Evolutionary conservation across 257 asterid genomes (phyloP).

Genomic region (Euphrasia confusa): DNA sequence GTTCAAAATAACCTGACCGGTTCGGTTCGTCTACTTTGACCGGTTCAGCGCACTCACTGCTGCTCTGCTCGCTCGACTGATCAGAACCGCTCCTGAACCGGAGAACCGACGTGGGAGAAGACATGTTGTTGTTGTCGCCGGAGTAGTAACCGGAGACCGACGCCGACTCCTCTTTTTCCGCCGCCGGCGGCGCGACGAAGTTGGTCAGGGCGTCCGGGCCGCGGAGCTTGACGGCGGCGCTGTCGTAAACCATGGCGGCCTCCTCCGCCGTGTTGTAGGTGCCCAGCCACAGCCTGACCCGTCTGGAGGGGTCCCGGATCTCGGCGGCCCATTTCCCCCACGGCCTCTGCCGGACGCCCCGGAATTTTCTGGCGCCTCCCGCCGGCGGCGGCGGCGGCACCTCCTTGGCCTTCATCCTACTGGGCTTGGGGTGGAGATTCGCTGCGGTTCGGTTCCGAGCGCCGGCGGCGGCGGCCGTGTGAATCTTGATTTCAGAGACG

Average conservation of each 20-base stretch:
- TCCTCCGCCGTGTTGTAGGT: constrained; percentile 71
- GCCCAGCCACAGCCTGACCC: constrained; percentile 57
- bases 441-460: too few relatives aligned
- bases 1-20: background rate
- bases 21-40: background rate
- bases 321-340: constrained; percentile 85
- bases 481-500: constrained; percentile 55
- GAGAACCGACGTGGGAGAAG: constrained; percentile 58
- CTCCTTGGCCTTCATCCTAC: constrained; percentile 33
- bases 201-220: constrained; percentile 64
- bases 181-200: constrained; percentile 26
- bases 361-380: constrained; percentile 36
- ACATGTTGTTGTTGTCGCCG: constrained; percentile 31
- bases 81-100: constrained; percentile 29
- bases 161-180: constrained; percentile 14
- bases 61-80: constrained; percentile 18
- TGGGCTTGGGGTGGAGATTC: constrained; percentile 33
- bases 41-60: constrained; percentile 13
- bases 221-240: constrained; percentile 58
- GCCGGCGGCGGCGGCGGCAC: background rate
- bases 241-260: constrained; percentile 71
- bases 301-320: constrained; percentile 52
- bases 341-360: constrained; percentile 64
- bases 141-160: constrained; percentile 42
- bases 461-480: too few relatives aligned